Conservation (phyloP, 1,139 yeast species). For the Saccharomyces hybrid region DNA sequence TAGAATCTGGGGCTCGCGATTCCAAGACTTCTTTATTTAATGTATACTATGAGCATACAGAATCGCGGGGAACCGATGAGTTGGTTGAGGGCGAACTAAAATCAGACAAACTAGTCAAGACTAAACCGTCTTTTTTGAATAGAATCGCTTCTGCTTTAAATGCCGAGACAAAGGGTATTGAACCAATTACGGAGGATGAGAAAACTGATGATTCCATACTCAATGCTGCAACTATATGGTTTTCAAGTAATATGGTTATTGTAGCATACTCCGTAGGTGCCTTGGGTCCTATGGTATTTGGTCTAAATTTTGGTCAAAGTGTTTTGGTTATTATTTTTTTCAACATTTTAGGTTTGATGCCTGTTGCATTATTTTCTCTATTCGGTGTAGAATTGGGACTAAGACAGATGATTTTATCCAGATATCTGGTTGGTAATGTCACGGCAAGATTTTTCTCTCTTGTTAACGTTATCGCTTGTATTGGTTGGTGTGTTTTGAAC, state of each 20-base stretch:
- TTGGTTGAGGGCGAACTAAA: background rate
- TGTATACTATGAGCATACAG: background rate
- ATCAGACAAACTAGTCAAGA: background rate
- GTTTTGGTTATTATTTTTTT: slow-evolving; percentile 61
- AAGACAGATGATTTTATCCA: slow-evolving; percentile 77
- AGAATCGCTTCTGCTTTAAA: slow-evolving; percentile 33
- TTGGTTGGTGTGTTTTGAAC: slow-evolving; percentile 94
- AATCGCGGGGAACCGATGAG: background rate
- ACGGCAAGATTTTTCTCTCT: slow-evolving; percentile 74
- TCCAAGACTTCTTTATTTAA: background rate
- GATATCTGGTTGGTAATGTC: slow-evolving; percentile 67
- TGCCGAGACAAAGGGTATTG: slow-evolving; percentile 43
- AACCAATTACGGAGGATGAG: slow-evolving; percentile 39
- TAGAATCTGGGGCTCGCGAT: background rate
- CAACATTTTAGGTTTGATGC: slow-evolving; percentile 58
- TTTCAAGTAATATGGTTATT: slow-evolving; percentile 80
- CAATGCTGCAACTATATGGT: slow-evolving; percentile 84
- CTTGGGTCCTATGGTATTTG: slow-evolving; percentile 49
- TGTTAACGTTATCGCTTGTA: slow-evolving; percentile 74
- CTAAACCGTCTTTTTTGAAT: slow-evolving; percentile 26
- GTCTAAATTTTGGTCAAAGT: slow-evolving; percentile 59
- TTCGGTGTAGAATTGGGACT: slow-evolving; percentile 82
- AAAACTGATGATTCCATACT: slow-evolving; percentile 48
- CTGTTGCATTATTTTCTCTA: slow-evolving; percentile 74
- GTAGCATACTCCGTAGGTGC: slow-evolving; percentile 80